A percentile compares a stretch with the other conserved stretches of the same genome.
Conservation (phyloP, 176 grass and related monocot species). For the Cocos nucifera region DNA sequence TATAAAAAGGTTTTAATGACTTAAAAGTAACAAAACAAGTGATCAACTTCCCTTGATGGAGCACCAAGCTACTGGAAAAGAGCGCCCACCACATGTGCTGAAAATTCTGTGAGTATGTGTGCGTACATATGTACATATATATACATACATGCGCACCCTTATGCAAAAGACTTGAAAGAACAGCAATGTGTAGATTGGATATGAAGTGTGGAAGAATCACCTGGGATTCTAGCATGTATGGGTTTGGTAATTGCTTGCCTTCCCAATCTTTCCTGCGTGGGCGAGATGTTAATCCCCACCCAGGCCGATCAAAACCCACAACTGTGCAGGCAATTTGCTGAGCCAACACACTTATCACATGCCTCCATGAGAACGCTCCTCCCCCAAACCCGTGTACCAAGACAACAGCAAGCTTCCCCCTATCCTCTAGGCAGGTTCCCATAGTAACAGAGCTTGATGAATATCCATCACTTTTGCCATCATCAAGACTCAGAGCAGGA, state of each 20-base stretch:
- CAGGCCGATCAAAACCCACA: conserved; percentile 83
- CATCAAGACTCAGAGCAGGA: conserved; percentile 36
- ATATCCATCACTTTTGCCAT: conserved; percentile 28
- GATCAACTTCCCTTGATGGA: too few relatives aligned
- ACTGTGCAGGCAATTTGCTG: conserved; percentile 59
- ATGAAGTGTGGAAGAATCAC: conserved; percentile 31
- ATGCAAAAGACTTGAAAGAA: too few relatives aligned
- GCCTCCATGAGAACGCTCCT: conserved; percentile 88
- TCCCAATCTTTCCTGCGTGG: conserved; percentile 92
- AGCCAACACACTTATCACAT: conserved; percentile 51
- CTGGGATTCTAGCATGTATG: conserved; percentile 91
- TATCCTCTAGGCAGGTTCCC: conserved; percentile 40
- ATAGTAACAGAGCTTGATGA: conserved; percentile 27
- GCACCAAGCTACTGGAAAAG: too few relatives aligned
- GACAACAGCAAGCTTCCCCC: conserved; percentile 51
- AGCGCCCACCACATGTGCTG: too few relatives aligned
- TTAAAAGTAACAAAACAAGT: too few relatives aligned
- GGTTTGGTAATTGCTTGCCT: conserved; percentile 59
- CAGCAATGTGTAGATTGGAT: too few relatives aligned
- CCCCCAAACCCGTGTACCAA: conserved; percentile 97
- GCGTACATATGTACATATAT: too few relatives aligned
- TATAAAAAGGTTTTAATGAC: too few relatives aligned
- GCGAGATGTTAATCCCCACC: conserved; percentile 87
- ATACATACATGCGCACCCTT: too few relatives aligned
- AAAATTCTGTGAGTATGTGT: too few relatives aligned